phyloP scores from a whole-genome alignment of 805 yeast genomes.

The Candida qinlingensis region DNA sequence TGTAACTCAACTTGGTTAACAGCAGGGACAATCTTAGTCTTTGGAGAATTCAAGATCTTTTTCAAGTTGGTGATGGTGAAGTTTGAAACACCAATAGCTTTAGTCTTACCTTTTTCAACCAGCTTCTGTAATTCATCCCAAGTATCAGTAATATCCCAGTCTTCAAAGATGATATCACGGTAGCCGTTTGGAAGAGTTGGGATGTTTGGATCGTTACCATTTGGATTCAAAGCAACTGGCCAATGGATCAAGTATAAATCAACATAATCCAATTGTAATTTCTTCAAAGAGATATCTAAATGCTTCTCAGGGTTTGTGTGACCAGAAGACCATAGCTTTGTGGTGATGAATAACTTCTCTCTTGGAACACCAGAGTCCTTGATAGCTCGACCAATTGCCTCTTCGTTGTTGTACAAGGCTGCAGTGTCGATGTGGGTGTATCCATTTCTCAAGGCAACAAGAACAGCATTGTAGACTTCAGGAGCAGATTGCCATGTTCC shows the following conservation, averaged over 20 bases:
- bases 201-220: constrained; percentile 4
- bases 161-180: constrained; percentile 55
- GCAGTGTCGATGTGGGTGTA: constrained; percentile 65
- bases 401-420: constrained; percentile 47
- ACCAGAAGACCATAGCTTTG: constrained; percentile 54
- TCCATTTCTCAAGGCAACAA: constrained; percentile 30
- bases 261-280: constrained; percentile 66
- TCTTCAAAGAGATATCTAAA: constrained; percentile 50
- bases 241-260: constrained; percentile 78
- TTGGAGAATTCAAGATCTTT: constrained; percentile 7
- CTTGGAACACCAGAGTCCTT: constrained; percentile 53
- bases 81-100: constrained; percentile 19
- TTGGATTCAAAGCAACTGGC: constrained; percentile 61
- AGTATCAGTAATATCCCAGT: constrained; percentile 38
- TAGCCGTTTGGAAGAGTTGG: constrained; percentile 33
- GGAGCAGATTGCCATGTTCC: constrained; percentile 42
- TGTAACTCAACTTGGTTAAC: constrained; percentile 18
- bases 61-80: constrained; percentile 13
- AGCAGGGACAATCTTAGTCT: constrained; percentile 12
- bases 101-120: constrained; percentile 8
- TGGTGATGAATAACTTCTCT: constrained; percentile 60
- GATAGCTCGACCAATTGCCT: constrained; percentile 50
- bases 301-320: constrained; percentile 42
- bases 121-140: constrained; percentile 17
- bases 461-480: constrained; percentile 13